These are phyloP conservation scores for Mycena galopus DNA, from an alignment of 768 basidiomycete species.

Conservation along the genomic window DNA sequence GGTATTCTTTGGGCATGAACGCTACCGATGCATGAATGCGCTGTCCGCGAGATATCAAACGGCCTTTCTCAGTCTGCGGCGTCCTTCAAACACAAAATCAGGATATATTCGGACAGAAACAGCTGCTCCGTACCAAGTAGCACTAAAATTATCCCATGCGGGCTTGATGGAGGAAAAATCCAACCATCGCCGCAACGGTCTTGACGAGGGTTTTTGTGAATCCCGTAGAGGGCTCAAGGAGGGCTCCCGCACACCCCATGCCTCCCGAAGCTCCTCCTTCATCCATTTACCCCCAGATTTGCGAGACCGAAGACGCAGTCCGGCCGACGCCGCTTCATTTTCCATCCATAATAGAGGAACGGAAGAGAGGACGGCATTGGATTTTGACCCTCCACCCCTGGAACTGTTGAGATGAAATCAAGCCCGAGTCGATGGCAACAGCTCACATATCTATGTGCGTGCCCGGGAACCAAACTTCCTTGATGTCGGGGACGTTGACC, in stretches of 20 bases:
- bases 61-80: neutral
- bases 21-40: constrained; percentile 35
- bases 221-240: too few species aligned
- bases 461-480: constrained; percentile 47
- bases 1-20: constrained; percentile 16
- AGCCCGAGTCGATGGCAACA: neutral
- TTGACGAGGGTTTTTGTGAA: too few species aligned
- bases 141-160: too few species aligned
- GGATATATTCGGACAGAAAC: too few species aligned
- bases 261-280: too few species aligned
- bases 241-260: too few species aligned
- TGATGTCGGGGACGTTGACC: too few species aligned
- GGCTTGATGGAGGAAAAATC: too few species aligned
- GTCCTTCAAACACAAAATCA: too few species aligned
- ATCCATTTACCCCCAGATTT: constrained; percentile 14
- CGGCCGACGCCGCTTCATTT: constrained; percentile 41
- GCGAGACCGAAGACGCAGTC: constrained; percentile 39
- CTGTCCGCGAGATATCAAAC: constrained; percentile 26
- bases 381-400: constrained; percentile 40
- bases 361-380: constrained; percentile 23
- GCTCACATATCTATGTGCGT: constrained; percentile 43
- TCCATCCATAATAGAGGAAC: constrained; percentile 51
- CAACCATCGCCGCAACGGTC: too few species aligned
- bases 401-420: too few species aligned
- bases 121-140: too few species aligned